A percentile compares a stretch with the other conserved stretches of the same genome.
Evolutionary conservation across 495 filamentous ascomycete species (phyloP).

Genomic region (Immersiella caudata): DNA sequence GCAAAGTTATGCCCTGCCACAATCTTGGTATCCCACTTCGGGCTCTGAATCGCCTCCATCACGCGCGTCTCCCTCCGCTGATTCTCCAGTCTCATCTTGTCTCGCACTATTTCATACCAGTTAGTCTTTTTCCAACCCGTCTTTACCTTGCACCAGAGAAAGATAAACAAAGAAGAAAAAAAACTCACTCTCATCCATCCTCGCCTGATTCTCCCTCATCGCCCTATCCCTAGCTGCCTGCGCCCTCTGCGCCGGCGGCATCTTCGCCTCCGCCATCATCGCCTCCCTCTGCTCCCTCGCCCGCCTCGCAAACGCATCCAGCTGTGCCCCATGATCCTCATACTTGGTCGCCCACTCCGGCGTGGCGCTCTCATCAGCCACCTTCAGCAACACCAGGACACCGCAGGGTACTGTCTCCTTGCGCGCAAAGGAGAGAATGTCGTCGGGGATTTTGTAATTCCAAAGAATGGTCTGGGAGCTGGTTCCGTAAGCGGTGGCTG

Average conservation of each 20-base stretch:
- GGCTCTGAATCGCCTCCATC: constrained; percentile 59
- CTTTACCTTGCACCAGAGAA: constrained; percentile 3
- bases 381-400: constrained; percentile 57
- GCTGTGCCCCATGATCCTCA: constrained; percentile 40
- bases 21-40: constrained; percentile 54
- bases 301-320: constrained; percentile 43
- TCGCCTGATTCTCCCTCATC: constrained; percentile 42
- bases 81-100: constrained; percentile 35
- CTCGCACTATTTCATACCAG: constrained; percentile 36
- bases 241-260: constrained; percentile 51
- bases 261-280: constrained; percentile 47
- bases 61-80: constrained; percentile 49
- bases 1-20: constrained; percentile 54
- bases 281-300: constrained; percentile 45
- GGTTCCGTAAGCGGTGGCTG: constrained; percentile 57
- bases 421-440: constrained; percentile 53
- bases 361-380: constrained; percentile 54
- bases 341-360: constrained; percentile 59
- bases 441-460: constrained; percentile 62
- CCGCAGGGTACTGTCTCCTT: constrained; percentile 63
- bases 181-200: constrained; percentile 46
- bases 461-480: constrained; percentile 58
- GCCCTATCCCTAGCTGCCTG: constrained; percentile 40
- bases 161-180: constrained; percentile 23
- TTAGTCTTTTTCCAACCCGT: too few species aligned